Percentiles rank a stretch among this genome's conserved stretches.
These are phyloP conservation scores for Moringa oleifera DNA, from an alignment of 345 rosid species.

Conservation along the genomic window DNA sequence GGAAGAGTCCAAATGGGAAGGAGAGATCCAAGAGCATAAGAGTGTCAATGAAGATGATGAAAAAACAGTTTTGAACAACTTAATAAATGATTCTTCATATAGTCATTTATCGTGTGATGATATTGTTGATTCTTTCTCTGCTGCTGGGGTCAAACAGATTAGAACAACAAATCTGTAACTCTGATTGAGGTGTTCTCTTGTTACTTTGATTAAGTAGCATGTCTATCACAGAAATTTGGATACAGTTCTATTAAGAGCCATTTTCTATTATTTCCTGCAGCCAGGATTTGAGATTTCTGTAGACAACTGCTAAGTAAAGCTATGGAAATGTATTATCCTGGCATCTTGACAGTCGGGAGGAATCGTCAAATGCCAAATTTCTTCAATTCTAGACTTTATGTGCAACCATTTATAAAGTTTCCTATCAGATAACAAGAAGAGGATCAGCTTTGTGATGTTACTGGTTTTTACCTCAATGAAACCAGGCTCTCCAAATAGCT, in stretches of 20 bases:
- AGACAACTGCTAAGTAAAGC: not conserved
- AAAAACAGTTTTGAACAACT: not conserved
- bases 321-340: not conserved
- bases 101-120: conserved; percentile 15
- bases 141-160: conserved; percentile 15
- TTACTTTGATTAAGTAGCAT: no score
- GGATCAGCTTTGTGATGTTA: no score
- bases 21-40: conserved; percentile 9
- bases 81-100: conserved; percentile 4
- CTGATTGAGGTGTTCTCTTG: not conserved
- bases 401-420: no score
- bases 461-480: no score
- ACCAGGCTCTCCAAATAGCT: no score
- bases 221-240: no score
- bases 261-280: not conserved
- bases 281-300: not conserved
- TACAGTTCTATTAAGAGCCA: no score
- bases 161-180: conserved; percentile 19
- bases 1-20: conserved; percentile 11
- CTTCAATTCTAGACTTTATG: no score
- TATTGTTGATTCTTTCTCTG: conserved; percentile 21
- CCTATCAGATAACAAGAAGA: no score
- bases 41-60: conserved; percentile 2
- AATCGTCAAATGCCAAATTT: no score
- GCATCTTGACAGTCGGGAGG: not conserved